Evolutionary conservation across 371 early-diverging fungal species (phyloP).

Genomic region (Mortierella sp.): DNA sequence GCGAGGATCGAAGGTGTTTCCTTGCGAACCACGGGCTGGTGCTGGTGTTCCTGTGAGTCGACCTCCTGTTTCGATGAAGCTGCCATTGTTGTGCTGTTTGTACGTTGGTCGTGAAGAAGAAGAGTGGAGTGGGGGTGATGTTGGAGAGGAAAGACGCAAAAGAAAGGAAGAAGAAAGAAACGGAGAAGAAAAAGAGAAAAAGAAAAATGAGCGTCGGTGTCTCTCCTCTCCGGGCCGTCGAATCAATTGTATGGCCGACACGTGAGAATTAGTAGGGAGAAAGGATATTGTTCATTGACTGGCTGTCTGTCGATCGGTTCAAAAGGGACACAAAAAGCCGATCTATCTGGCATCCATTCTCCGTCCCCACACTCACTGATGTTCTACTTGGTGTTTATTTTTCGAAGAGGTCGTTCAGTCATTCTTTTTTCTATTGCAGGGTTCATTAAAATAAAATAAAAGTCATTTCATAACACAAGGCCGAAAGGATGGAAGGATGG

Average conservation of each 20-base stretch:
- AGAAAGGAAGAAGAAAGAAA: neutral
- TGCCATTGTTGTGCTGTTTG: conserved; percentile 27
- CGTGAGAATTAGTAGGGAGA: conserved; percentile 20
- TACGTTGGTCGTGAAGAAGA: conserved; percentile 1
- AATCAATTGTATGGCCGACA: conserved; percentile 39
- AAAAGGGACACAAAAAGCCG: neutral
- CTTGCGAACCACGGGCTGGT: conserved; percentile 33
- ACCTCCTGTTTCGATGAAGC: conserved; percentile 50
- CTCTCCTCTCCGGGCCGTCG: conserved; percentile 28
- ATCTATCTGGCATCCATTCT: too few species aligned
- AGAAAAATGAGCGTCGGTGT: neutral
- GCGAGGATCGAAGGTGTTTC: conserved; percentile 47
- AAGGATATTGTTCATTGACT: too few species aligned
- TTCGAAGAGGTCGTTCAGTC: neutral
- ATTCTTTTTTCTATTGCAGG: neutral
- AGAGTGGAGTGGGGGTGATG: neutral
- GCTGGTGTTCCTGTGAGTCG: conserved; percentile 26
- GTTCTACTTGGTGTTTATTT: neutral
- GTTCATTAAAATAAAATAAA: neutral
- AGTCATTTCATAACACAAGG: neutral
- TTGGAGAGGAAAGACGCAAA: conserved; percentile 5
- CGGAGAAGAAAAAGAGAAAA: neutral
- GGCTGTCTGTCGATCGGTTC: conserved; percentile 6
- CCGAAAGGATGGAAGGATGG: neutral
- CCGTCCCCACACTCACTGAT: neutral